Evolutionary conservation across 176 grass and related monocot species (phyloP), one percentile per base, ranked within the genome.

Genomic region (Triticum urartu): DNA sequence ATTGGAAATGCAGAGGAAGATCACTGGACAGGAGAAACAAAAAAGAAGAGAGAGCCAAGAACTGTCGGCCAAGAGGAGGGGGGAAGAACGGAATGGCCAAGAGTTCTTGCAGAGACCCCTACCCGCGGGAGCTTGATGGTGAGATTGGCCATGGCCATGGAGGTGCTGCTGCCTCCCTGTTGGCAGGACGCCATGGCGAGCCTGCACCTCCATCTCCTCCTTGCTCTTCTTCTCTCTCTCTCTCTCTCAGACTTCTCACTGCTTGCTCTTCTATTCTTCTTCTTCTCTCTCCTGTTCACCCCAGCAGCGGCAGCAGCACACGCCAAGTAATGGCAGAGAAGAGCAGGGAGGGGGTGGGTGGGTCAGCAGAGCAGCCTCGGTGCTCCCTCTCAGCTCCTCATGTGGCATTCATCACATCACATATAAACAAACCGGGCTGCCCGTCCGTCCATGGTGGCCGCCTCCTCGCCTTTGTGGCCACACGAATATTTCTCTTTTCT

Each of bases 141-240:
- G 84, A 45, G 63, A 45, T 3, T 28, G 84, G 64, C 75, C 75
- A 79, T 78, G 43, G 43, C 9, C 42, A 48, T 48, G 54, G 54
- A 43, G 30, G 13, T 9, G 76, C 0, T 20, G 72, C 1, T 63
- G 85, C 54, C 85, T 87, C 12, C 77, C 39, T 62, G 50, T 11
- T 24, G 66, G 54, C 4, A 63, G 25, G 67, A 38, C 50, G 68
- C 85, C 77, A 64, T 48, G 62, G 48, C 5, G 26, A 74, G 67
- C 77, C 65, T 79, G 64, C 36, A 80, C 85, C 13, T 80, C 85
- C 85, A 87, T 87, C 54, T 64, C 59, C 81, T 70, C n/a, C 7
- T 64, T 3, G 47, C 33, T 17, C 81, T 83, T 34, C 18, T 10
- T 21, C 15, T 26, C 35, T 48, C 26, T 35, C 10, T 3, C 42